These are phyloP conservation scores for Saccharomyces hybrid DNA, from an alignment of 1,139 yeast genomes.

Conservation along the genomic window DNA sequence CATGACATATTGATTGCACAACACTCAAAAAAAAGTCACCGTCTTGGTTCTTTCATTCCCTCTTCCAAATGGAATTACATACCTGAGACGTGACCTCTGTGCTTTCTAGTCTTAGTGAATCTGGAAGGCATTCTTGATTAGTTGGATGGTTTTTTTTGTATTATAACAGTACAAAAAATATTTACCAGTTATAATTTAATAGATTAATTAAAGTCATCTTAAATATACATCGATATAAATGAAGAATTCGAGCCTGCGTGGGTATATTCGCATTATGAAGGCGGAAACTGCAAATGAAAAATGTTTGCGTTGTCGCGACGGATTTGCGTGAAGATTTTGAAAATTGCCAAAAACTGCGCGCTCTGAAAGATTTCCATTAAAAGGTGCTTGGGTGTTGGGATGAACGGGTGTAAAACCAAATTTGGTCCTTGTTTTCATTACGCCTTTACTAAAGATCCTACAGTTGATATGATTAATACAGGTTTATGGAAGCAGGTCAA, in stretches of 20 bases:
- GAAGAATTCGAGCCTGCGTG: neutral
- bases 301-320: neutral
- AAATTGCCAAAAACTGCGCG: too few relatives aligned
- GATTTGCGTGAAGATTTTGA: neutral
- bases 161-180: too few relatives aligned
- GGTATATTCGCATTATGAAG: neutral
- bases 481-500: too few relatives aligned
- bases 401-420: neutral
- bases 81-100: slow-evolving; percentile 99
- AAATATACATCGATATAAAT: neutral
- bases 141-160: slow-evolving; percentile 2
- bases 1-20: neutral
- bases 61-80: slow-evolving; percentile 42
- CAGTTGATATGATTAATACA: too few relatives aligned
- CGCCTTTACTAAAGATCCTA: too few relatives aligned
- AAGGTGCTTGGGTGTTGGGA: too few relatives aligned
- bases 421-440: too few relatives aligned
- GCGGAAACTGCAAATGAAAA: neutral
- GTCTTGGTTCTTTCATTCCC: slow-evolving; percentile 37
- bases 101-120: slow-evolving; percentile 99
- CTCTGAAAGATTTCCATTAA: too few relatives aligned
- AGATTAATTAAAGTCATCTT: neutral
- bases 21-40: slow-evolving; percentile 21
- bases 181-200: too few relatives aligned
- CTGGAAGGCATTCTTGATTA: slow-evolving; percentile 84